Evolutionary conservation across 1,284 basidiomycete species (phyloP).

Genomic region (Heliocybe sulcata): DNA sequence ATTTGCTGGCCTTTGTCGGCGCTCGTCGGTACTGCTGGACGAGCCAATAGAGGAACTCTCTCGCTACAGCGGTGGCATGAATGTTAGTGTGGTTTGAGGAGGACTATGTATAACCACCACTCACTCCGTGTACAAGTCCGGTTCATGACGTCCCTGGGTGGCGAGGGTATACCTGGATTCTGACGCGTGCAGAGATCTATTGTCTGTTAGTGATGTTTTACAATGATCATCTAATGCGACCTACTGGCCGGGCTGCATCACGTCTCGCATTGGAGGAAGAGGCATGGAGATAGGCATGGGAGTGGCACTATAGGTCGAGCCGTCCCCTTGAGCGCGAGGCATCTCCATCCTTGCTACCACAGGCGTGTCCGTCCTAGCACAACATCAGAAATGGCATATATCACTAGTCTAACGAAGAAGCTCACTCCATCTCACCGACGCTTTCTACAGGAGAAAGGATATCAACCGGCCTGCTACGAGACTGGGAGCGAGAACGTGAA

Average conservation of each 20-base stretch:
- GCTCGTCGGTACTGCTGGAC: background rate
- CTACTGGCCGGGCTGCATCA: background rate
- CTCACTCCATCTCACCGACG: background rate
- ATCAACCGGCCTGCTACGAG: background rate
- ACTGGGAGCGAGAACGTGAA: background rate
- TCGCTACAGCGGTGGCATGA: background rate
- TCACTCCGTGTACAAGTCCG: slow-evolving; percentile 1
- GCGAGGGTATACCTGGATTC: background rate
- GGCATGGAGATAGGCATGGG: slow-evolving; percentile 3
- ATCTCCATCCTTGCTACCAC: background rate
- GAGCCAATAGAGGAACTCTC: background rate
- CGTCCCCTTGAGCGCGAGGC: background rate
- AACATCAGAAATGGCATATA: background rate
- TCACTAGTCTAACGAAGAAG: background rate
- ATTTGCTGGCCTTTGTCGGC: background rate
- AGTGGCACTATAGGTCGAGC: background rate
- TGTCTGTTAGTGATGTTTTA: background rate
- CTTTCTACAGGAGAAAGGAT: slow-evolving; percentile 1
- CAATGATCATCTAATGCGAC: background rate
- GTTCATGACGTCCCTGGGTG: background rate
- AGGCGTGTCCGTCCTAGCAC: background rate
- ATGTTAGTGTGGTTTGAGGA: background rate
- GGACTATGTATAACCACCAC: background rate
- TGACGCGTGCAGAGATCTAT: background rate
- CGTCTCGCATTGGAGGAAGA: slow-evolving; percentile 1